Percentiles rank a stretch among this genome's conserved stretches.
phyloP scores from a whole-genome alignment of 1,284 basidiomycete genomes.

The Kwoniella shivajii region DNA sequence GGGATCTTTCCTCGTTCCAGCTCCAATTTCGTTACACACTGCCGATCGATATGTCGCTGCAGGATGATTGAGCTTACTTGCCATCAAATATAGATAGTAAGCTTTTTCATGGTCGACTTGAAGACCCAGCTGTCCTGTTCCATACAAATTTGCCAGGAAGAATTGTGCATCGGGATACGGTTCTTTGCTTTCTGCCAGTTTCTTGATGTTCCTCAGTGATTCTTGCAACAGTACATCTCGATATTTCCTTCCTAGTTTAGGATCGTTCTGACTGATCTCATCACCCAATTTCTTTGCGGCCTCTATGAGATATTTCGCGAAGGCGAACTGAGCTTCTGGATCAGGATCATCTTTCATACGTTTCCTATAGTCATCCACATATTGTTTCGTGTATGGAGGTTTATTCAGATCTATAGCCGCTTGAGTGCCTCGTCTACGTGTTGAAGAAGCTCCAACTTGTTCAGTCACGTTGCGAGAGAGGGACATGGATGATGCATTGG shows the following conservation, averaged over 20 bases:
- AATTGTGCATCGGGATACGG: constrained; percentile 98
- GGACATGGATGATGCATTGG: constrained; percentile 39
- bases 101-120: constrained; percentile 97
- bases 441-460: constrained; percentile 58
- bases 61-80: constrained; percentile 94
- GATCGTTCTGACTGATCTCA: constrained; percentile 62
- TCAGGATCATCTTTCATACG: constrained; percentile 98
- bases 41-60: constrained; percentile 95
- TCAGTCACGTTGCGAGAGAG: constrained; percentile 50
- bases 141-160: constrained; percentile 96
- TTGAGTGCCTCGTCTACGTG: constrained; percentile 60
- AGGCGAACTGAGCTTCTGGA: constrained; percentile 97
- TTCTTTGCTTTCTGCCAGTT: constrained; percentile 63
- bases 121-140: constrained; percentile 89
- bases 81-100: constrained; percentile 97
- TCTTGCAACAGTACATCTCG: constrained; percentile 85
- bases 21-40: constrained; percentile 99
- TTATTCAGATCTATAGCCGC: constrained; percentile 77
- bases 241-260: constrained; percentile 68
- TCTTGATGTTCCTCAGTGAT: constrained; percentile 87
- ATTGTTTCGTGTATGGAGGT: constrained; percentile 91
- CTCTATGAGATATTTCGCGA: constrained; percentile 97
- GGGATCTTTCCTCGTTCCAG: constrained; percentile 89
- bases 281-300: constrained; percentile 95
- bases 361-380: constrained; percentile 94